phyloP scores from a whole-genome alignment of 1,284 basidiomycete genomes.

The Microstroma glucosiphilum region DNA sequence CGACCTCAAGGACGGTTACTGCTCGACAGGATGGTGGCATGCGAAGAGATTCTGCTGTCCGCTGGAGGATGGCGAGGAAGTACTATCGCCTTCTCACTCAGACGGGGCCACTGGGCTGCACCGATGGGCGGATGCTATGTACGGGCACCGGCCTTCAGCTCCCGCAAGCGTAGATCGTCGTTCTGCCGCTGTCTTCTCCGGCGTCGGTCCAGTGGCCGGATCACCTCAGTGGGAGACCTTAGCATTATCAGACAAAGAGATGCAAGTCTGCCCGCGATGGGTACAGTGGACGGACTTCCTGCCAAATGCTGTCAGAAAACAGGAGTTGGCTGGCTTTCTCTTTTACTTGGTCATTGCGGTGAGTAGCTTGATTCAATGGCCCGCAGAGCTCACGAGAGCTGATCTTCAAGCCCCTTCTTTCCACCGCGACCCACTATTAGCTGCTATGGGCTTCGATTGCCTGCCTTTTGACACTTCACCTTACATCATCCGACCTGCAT shows the following conservation, averaged over 20 bases:
- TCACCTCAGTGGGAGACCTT: conserved; percentile 37
- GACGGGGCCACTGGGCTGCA: conserved; percentile 9
- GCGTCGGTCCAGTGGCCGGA: conserved; percentile 31
- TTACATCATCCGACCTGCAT: conserved; percentile 61
- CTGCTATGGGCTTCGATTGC: conserved; percentile 36
- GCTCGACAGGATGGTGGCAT: conserved; percentile 64
- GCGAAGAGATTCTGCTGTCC: conserved; percentile 76
- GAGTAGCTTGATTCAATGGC: not conserved
- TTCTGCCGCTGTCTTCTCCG: conserved; percentile 20
- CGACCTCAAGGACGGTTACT: conserved; percentile 87
- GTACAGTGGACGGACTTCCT: conserved; percentile 59
- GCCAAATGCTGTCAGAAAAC: conserved; percentile 15
- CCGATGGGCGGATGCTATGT: not conserved
- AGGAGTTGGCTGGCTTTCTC: conserved; percentile 62
- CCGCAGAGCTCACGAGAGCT: not conserved
- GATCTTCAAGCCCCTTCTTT: no score
- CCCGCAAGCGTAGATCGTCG: not conserved
- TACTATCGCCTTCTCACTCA: conserved; percentile 14
- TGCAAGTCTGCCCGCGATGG: conserved; percentile 64
- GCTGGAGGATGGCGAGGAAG: conserved; percentile 25
- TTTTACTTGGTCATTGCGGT: conserved; percentile 60
- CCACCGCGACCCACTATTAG: not conserved
- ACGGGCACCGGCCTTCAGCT: not conserved
- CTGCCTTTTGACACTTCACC: conserved; percentile 71
- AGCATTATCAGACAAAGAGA: conserved; percentile 10